phyloP scores from a whole-genome alignment of 768 basidiomycete genomes.

The Naganishia vaughanmartiniae region DNA sequence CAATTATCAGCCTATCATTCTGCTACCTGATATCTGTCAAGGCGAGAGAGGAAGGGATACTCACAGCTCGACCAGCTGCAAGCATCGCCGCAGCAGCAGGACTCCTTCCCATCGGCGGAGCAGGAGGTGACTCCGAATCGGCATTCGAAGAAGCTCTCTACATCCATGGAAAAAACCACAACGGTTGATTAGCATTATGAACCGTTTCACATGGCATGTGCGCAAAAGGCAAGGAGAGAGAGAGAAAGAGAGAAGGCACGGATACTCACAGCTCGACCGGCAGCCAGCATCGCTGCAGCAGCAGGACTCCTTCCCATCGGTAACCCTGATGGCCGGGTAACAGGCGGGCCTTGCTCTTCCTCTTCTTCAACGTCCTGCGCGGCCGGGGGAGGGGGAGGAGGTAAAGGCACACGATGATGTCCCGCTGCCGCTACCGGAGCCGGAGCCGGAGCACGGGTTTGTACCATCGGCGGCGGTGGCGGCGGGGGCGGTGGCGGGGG shows the following conservation, averaged over 20 bases:
- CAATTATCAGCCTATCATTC: no score
- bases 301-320: conserved; percentile 43
- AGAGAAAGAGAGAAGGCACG: background rate
- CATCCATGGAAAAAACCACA: background rate
- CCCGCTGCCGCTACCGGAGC: no score
- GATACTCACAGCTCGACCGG: conserved; percentile 27
- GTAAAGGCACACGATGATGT: no score
- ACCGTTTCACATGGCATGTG: background rate
- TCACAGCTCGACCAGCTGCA: conserved; percentile 34
- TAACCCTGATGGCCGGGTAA: conserved; percentile 34
- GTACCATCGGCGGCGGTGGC: background rate
- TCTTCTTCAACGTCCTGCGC: no score
- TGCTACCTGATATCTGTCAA: no score
- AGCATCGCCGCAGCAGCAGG: conserved; percentile 41
- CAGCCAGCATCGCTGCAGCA: conserved; percentile 32
- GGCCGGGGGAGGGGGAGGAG: no score
- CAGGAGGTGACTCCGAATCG: conserved; percentile 36
- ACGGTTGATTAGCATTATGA: background rate
- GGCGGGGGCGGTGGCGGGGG: background rate
- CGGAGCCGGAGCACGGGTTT: no score
- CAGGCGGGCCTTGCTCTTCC: no score
- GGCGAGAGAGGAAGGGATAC: background rate
- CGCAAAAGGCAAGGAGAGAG: background rate
- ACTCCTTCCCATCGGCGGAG: conserved; percentile 41
- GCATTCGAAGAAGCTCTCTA: background rate